Conservation (phyloP, 257 asterid genomes). For the Sherardia arvensis region DNA sequence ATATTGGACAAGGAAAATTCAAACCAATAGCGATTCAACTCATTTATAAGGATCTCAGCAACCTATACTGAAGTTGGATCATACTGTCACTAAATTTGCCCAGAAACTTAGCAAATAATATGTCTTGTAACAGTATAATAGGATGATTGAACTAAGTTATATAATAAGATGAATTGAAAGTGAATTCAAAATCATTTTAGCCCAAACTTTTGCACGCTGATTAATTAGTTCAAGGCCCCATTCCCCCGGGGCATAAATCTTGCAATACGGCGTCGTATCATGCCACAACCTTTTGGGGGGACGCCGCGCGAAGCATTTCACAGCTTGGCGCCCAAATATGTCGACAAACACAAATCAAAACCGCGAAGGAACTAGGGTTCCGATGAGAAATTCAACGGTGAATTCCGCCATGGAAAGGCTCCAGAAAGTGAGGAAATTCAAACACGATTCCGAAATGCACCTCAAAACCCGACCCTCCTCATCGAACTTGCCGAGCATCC, state of each 20-base stretch:
- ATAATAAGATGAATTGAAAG: too few relatives aligned
- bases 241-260: background rate
- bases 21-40: too few relatives aligned
- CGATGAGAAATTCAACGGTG: background rate
- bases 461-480: slow-evolving; percentile 12
- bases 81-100: too few relatives aligned
- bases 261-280: background rate
- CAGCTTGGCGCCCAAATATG: slow-evolving; percentile 17
- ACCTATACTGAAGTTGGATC: too few relatives aligned
- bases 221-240: too few relatives aligned
- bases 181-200: too few relatives aligned
- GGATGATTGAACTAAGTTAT: too few relatives aligned
- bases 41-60: too few relatives aligned
- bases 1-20: too few relatives aligned
- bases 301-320: slow-evolving; percentile 6
- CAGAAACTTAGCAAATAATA: too few relatives aligned
- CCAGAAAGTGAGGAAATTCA: slow-evolving; percentile 26
- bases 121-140: too few relatives aligned
- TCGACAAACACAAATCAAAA: background rate
- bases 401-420: background rate
- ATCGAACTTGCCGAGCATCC: slow-evolving; percentile 10
- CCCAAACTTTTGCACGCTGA: background rate
- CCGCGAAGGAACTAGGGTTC: slow-evolving; percentile 3
- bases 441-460: slow-evolving; percentile 17
- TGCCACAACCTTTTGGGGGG: background rate